Evolutionary conservation across 2,329 filamentous ascomycete genomes (phyloP), one percentile per base, ranked within the genome.

Genomic region (Colletotrichum gloeosporioides): DNA sequence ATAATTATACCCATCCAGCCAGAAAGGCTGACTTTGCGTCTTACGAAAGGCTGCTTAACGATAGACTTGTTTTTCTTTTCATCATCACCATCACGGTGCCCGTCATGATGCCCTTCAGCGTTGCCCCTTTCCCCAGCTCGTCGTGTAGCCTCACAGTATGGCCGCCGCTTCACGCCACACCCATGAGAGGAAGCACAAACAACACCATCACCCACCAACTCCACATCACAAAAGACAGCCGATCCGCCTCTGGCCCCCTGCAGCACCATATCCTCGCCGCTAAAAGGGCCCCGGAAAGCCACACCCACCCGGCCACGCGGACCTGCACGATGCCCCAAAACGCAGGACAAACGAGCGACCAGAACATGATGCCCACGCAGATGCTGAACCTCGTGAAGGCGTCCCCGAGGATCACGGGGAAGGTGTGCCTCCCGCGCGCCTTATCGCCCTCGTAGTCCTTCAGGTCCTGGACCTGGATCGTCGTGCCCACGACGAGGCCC

Each of bases 131-230:
- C 0, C 0, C 12, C n/a, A 22, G 12, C 10, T 6, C n/a, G 0
- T 53, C 0, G 10, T 8, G 4, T 13, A 8, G 6, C 44, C 2
- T 53, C 44, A 22, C 2, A 53, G 0, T 10, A 53, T 2, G 2
- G 22, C 12, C n/a, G n/a, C 44, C 1, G 1, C 18, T 63, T 63
- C 59, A 63, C 5, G 13, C 59, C 59, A 32, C 12, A 2, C 59
- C n/a, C 59, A 22, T 32, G 8, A 36, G 18, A n/a, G 59, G 59
- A 16, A 62, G 59, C 27, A 32, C 18, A 32, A 34, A 62, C 18
- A 62, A 62, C 27, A 31, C 59, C 59, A 62, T 34, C 27, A 34
- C 31, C 59, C 59, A 34, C 59, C 59, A 62, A 62, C 59, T 62
- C 59, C 59, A 62, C 59, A 25, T 34, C 59, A 22, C 31, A 22